These are phyloP conservation scores for Collybia mongolica DNA, from an alignment of 768 basidiomycete genomes.

Conservation along the genomic window DNA sequence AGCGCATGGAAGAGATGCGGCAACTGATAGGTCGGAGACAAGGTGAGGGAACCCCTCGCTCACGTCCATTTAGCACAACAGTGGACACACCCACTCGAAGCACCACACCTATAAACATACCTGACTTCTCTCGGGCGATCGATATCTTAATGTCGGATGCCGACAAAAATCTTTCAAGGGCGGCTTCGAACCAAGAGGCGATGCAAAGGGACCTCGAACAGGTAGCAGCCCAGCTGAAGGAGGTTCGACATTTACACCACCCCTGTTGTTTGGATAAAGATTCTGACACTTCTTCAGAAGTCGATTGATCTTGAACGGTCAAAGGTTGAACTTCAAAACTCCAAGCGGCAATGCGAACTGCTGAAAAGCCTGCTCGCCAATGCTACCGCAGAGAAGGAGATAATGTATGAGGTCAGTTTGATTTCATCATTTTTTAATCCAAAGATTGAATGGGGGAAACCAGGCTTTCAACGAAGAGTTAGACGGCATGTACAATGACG, in stretches of 20 bases:
- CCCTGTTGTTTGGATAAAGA: background rate
- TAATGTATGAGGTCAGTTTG: slow-evolving; percentile 79
- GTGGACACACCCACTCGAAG: slow-evolving; percentile 29
- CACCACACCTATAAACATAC: slow-evolving; percentile 21
- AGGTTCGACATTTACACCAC: slow-evolving; percentile 39
- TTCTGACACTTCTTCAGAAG: slow-evolving; percentile 37
- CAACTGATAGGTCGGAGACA: slow-evolving; percentile 64
- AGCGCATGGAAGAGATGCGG: slow-evolving; percentile 83
- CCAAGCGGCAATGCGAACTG: slow-evolving; percentile 74
- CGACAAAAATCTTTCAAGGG: slow-evolving; percentile 54
- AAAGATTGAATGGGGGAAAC: slow-evolving; percentile 5
- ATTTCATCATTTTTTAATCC: background rate
- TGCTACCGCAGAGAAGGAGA: slow-evolving; percentile 83
- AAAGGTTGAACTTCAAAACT: slow-evolving; percentile 63
- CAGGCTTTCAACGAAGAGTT: slow-evolving; percentile 95
- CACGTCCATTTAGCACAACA: slow-evolving; percentile 40
- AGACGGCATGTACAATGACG: slow-evolving; percentile 87
- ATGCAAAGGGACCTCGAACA: slow-evolving; percentile 50
- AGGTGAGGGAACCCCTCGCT: slow-evolving; percentile 48
- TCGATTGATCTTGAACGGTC: slow-evolving; percentile 60
- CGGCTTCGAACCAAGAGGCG: slow-evolving; percentile 52
- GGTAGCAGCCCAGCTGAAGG: slow-evolving; percentile 50
- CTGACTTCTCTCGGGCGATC: slow-evolving; percentile 42
- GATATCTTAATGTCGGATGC: slow-evolving; percentile 55
- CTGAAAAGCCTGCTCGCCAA: slow-evolving; percentile 77